Percentiles rank a stretch among this genome's conserved stretches.
phyloP scores from a whole-genome alignment of 1,139 yeast species.

The Hyphopichia khmerensis region DNA sequence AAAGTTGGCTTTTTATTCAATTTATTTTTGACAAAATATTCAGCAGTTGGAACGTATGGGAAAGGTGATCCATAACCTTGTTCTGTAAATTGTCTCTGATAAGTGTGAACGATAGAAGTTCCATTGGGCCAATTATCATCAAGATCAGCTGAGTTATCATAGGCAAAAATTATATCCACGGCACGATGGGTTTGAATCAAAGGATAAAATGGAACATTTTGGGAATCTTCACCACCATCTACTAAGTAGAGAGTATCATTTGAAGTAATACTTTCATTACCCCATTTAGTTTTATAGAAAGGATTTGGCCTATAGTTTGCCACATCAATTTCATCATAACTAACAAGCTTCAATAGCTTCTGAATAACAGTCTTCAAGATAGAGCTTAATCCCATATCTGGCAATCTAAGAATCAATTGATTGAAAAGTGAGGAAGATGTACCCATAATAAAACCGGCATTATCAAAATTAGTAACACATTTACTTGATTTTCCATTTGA shows the following conservation, averaged over 20 bases:
- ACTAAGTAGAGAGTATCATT: slow-evolving; percentile 57
- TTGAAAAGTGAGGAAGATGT: slow-evolving; percentile 47
- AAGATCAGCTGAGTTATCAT: slow-evolving; percentile 85
- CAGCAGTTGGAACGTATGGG: slow-evolving; percentile 39
- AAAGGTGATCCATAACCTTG: slow-evolving; percentile 43
- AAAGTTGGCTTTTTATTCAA: slow-evolving; percentile 35
- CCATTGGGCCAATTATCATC: slow-evolving; percentile 74
- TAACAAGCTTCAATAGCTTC: slow-evolving; percentile 24
- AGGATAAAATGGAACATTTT: slow-evolving; percentile 78
- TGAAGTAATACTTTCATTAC: slow-evolving; percentile 21
- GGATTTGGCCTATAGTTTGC: slow-evolving; percentile 46
- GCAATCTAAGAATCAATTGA: slow-evolving; percentile 26
- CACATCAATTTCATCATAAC: slow-evolving; percentile 32
- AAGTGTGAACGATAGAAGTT: slow-evolving; percentile 58
- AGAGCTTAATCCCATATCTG: slow-evolving; percentile 17
- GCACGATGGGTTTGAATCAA: slow-evolving; percentile 66
- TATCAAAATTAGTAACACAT: slow-evolving; percentile 39
- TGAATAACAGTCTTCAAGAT: slow-evolving; percentile 26
- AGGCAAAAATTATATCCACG: slow-evolving; percentile 79
- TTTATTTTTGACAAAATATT: slow-evolving; percentile 26
- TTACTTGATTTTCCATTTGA: slow-evolving; percentile 20
- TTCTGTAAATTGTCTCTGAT: slow-evolving; percentile 44
- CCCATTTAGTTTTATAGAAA: slow-evolving; percentile 22
- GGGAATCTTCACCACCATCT: slow-evolving; percentile 89
- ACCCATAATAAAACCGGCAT: slow-evolving; percentile 47